A percentile compares a stretch with the other conserved stretches of the same genome.
Evolutionary conservation across 345 rosid species (phyloP).

Genomic region (Eucalyptus erythrocorys): DNA sequence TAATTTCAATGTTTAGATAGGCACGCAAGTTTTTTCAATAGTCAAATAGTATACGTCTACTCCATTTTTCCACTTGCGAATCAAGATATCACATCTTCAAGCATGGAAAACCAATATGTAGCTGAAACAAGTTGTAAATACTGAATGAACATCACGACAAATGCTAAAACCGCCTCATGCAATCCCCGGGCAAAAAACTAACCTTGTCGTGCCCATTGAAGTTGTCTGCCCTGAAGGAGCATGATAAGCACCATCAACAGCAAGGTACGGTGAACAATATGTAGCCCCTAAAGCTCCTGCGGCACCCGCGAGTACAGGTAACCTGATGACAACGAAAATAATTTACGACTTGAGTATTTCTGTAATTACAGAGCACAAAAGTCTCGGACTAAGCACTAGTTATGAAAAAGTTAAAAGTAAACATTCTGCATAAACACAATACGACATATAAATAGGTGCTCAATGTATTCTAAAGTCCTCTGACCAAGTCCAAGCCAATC

Average conservation of each 20-base stretch:
- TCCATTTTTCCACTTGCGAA: not conserved
- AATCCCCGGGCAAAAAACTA: not conserved
- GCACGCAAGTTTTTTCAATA: not conserved
- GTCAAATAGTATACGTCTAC: not conserved
- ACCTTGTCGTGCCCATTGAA: conserved; percentile 54
- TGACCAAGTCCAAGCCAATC: not conserved
- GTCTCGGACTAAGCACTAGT: not conserved
- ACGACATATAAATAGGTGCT: not conserved
- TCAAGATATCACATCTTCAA: not conserved
- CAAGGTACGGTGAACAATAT: conserved; percentile 65
- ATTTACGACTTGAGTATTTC: not conserved
- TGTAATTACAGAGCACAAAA: not conserved
- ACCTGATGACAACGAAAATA: conserved; percentile 27
- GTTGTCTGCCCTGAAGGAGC: conserved; percentile 39
- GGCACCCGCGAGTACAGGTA: conserved; percentile 79
- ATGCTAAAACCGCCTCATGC: not conserved
- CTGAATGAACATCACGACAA: not conserved
- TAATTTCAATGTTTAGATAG: not conserved
- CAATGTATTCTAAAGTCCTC: not conserved
- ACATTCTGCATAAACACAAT: not conserved
- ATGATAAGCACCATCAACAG: conserved; percentile 68
- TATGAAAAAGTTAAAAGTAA: not conserved
- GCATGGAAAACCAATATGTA: not conserved
- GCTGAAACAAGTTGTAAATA: not conserved
- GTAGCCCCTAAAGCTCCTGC: conserved; percentile 70